These are phyloP conservation scores for Calonectria multiphialidica DNA, from an alignment of 2,329 filamentous ascomycete species.

Conservation along the genomic window DNA sequence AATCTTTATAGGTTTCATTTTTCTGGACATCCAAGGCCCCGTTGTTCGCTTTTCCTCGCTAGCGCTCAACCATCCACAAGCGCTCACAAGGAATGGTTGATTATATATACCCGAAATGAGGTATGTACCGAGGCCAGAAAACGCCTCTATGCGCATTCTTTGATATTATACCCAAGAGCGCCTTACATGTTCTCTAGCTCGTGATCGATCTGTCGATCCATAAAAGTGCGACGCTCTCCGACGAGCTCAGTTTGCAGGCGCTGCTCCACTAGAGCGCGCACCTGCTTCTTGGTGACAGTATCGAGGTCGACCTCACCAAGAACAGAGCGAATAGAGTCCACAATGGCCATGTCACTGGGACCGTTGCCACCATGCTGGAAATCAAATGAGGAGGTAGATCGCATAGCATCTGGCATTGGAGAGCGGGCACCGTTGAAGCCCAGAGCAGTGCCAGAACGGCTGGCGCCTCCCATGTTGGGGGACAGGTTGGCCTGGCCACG, in stretches of 20 bases:
- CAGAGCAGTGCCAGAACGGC: constrained; percentile 59
- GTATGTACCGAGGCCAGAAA: constrained; percentile 38
- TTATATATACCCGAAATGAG: constrained; percentile 9
- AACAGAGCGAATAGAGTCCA: constrained; percentile 86
- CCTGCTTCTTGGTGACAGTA: constrained; percentile 98
- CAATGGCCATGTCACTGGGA: constrained; percentile 83
- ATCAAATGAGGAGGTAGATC: constrained; percentile 68
- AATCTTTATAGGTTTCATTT: constrained; percentile 36
- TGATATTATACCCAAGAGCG: not conserved
- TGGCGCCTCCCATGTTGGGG: constrained; percentile 53
- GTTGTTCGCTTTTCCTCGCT: constrained; percentile 7
- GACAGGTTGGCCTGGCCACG: constrained; percentile 62
- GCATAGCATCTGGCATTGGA: constrained; percentile 60
- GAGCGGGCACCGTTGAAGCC: constrained; percentile 61
- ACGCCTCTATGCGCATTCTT: not conserved
- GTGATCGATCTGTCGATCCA: constrained; percentile 92
- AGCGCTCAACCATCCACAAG: not conserved
- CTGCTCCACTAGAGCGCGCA: constrained; percentile 91
- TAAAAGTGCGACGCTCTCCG: constrained; percentile 87
- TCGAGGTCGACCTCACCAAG: constrained; percentile 92
- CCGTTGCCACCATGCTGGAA: constrained; percentile 72
- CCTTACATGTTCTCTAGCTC: constrained; percentile 92
- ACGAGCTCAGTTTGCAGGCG: constrained; percentile 89
- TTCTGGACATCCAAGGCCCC: constrained; percentile 25
- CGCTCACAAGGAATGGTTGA: not conserved